Evolutionary conservation across 768 basidiomycete species (phyloP).

Genomic region (Lyophyllum decastes): DNA sequence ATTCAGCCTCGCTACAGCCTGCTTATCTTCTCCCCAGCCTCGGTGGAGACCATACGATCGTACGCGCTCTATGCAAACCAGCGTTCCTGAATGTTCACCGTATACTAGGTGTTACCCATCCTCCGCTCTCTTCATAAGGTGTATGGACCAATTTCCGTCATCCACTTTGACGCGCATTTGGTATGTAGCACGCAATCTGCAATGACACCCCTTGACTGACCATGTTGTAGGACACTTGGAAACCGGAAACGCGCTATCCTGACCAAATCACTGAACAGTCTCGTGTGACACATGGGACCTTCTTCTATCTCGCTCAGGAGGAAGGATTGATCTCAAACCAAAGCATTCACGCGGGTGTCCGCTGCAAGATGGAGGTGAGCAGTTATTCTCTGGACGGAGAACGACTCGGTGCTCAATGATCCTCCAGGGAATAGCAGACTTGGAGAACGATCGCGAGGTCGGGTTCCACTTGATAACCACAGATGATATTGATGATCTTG

Average conservation of each 20-base stretch:
- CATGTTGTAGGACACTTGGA: slow-evolving; percentile 61
- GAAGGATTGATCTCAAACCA: slow-evolving; percentile 77
- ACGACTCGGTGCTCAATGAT: slow-evolving; percentile 23
- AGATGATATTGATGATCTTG: slow-evolving; percentile 83
- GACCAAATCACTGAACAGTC: slow-evolving; percentile 64
- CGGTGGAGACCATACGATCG: slow-evolving; percentile 90
- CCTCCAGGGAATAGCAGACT: slow-evolving; percentile 57
- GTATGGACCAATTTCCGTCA: slow-evolving; percentile 81
- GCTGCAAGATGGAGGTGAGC: slow-evolving; percentile 63
- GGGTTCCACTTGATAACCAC: slow-evolving; percentile 81
- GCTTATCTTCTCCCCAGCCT: slow-evolving; percentile 39
- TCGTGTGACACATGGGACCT: slow-evolving; percentile 81
- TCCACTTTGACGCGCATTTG: slow-evolving; percentile 77
- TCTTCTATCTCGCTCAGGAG: slow-evolving; percentile 78
- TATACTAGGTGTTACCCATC: slow-evolving; percentile 68
- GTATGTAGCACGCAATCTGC: slow-evolving; percentile 20
- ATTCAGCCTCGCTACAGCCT: not conserved
- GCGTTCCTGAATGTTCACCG: slow-evolving; percentile 36
- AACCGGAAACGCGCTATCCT: slow-evolving; percentile 39
- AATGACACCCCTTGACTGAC: slow-evolving; percentile 21
- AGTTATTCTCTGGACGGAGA: slow-evolving; percentile 19
- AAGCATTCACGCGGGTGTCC: slow-evolving; percentile 85
- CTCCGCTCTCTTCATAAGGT: slow-evolving; percentile 76
- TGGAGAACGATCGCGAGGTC: slow-evolving; percentile 67
- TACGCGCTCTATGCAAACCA: slow-evolving; percentile 25